Evolutionary conservation across 2,329 filamentous ascomycete genomes (phyloP), one percentile per base, ranked within the genome.

Genomic region (Microdochium trichocladiopsis): DNA sequence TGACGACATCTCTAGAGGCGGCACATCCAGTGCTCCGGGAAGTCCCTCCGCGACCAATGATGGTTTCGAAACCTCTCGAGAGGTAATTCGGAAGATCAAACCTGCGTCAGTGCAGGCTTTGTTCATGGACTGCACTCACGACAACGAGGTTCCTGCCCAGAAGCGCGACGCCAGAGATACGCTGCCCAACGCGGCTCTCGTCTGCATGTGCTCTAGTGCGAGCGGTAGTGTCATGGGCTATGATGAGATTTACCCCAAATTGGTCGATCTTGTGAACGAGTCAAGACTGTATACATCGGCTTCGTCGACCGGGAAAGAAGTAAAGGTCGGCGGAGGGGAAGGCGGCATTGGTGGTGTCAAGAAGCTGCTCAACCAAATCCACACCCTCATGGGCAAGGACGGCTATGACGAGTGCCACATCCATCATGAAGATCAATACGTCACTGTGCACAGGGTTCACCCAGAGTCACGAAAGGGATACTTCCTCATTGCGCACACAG

Each of bases 111-210:
- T 97, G 0, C 92, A 96, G 58, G 94, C 93, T 1, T 75, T 99
- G 1, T 96, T 99, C 70, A 97, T 97, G 91, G 95, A 99, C 67
- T 99, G 95, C 69, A 99, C 95, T 0, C 94, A 99, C 68, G 94
- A 99, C 72, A 99, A 99, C 61, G 93, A 99, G 71, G 88, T 90
- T 2, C 94, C 94, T 1, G 90, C 93, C 1, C 93, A 99, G 69
- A 96, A 96, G 70, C 82, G 95, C 41, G 92, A 96, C 66, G 92
- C 92, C 50, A 83, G 91, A 54, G 95, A 99, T 66, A 97, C 94
- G 0, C 77, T 99, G 10, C 89, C 95, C 8, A 97, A 95, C 63
- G 92, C 93, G 49, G 94, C 94, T 4, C 78, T 99, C 3, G 93
- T 97, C 36, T 88, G 86, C 64, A 96, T 99, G 92, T 99, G 95